Percentiles rank a stretch among this genome's conserved stretches.
These are phyloP conservation scores for Colletotrichum sansevieriae DNA, from an alignment of 2,329 filamentous ascomycete species.

Conservation along the genomic window DNA sequence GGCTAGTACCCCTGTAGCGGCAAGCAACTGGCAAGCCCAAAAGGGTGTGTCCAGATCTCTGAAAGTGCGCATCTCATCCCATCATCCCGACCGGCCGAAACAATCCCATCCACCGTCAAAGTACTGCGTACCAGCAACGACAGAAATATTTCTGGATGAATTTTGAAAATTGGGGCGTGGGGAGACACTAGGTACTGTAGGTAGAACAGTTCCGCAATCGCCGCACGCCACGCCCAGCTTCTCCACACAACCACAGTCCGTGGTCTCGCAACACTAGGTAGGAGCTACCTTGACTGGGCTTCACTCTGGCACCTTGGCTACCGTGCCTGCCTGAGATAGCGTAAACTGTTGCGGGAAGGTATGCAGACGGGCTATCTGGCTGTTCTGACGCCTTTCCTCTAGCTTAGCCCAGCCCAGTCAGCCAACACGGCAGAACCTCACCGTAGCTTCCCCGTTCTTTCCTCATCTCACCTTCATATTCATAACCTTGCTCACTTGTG, in stretches of 20 bases:
- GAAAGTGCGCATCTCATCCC: conserved; percentile 25
- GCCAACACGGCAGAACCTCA: not conserved
- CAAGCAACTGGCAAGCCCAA: conserved; percentile 14
- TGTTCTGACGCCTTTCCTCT: conserved; percentile 11
- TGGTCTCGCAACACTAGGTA: conserved; percentile 27
- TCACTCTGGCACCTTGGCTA: not conserved
- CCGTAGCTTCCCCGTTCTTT: conserved; percentile 20
- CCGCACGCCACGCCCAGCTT: conserved; percentile 29
- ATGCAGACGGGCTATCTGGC: conserved; percentile 16
- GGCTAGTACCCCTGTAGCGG: conserved; percentile 22
- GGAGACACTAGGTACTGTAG: not conserved
- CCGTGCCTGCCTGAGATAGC: not conserved
- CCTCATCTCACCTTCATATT: conserved; percentile 7
- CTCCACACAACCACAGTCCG: conserved; percentile 18
- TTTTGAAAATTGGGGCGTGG: not conserved
- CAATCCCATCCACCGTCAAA: conserved; percentile 34
- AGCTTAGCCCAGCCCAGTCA: conserved; percentile 20
- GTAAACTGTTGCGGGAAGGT: conserved; percentile 10
- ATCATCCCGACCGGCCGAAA: conserved; percentile 38
- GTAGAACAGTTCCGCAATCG: conserved; percentile 30
- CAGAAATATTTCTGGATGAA: conserved; percentile 6
- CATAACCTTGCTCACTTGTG: not conserved
- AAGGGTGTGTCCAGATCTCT: conserved; percentile 31
- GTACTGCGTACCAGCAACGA: not conserved
- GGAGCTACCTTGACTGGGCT: not conserved